phyloP scores from a whole-genome alignment of 768 basidiomycete genomes.

The Mycena capillaripes region DNA sequence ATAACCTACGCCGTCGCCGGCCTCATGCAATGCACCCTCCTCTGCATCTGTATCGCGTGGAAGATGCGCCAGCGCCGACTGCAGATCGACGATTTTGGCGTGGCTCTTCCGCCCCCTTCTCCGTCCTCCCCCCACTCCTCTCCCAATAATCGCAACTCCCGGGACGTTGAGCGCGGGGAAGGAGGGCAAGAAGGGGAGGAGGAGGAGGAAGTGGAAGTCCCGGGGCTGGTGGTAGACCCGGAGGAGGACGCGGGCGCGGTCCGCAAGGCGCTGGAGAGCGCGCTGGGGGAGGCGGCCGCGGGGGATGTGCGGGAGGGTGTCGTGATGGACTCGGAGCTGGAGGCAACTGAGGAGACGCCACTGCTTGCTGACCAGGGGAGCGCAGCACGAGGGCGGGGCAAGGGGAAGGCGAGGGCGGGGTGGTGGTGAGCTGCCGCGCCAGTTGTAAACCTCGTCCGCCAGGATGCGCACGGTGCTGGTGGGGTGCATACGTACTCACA shows the following conservation, averaged over 20 bases:
- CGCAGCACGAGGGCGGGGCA: not conserved
- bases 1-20: slow-evolving; percentile 86
- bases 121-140: too few relatives aligned
- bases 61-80: slow-evolving; percentile 81
- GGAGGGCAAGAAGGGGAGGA: not conserved
- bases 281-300: slow-evolving; percentile 39
- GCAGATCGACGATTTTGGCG: slow-evolving; percentile 92
- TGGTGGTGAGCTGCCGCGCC: slow-evolving; percentile 33
- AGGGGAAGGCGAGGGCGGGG: slow-evolving; percentile 26
- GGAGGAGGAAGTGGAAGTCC: slow-evolving; percentile 35
- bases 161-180: not conserved
- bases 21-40: slow-evolving; percentile 84
- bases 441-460: too few relatives aligned
- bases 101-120: slow-evolving; percentile 52
- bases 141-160: too few relatives aligned
- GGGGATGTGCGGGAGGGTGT: slow-evolving; percentile 41
- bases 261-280: slow-evolving; percentile 38
- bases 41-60: slow-evolving; percentile 91
- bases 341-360: slow-evolving; percentile 28
- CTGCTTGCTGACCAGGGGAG: too few relatives aligned
- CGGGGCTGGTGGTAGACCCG: slow-evolving; percentile 38
- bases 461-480: too few relatives aligned
- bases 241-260: slow-evolving; percentile 39
- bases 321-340: slow-evolving; percentile 11
- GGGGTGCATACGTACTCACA: too few relatives aligned